Conservation (phyloP, 306 rosid genomes). For the Cyamopsis tetragonoloba region DNA sequence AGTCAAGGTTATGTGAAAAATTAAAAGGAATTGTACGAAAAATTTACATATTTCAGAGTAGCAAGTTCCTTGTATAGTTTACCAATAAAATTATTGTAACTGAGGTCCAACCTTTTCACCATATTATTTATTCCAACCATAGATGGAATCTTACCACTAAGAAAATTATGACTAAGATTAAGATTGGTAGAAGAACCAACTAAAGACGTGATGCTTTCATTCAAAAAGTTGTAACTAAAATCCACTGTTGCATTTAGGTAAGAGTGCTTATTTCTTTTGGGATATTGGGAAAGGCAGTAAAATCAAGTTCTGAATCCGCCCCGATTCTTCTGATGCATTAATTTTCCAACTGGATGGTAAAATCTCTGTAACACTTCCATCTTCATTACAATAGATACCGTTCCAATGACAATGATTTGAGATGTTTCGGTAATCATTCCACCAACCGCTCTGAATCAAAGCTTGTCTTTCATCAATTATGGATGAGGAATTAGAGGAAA, state of each 20-base stretch:
- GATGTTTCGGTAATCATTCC: neutral
- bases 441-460: neutral
- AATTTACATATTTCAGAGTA: neutral
- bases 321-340: neutral
- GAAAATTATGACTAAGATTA: neutral
- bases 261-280: neutral
- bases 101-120: neutral
- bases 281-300: neutral
- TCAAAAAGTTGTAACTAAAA: neutral
- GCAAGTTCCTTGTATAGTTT: neutral
- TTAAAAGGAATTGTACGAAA: neutral
- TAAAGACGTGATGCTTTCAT: neutral
- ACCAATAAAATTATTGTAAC: neutral
- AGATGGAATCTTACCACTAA: neutral
- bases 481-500: neutral
- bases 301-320: neutral
- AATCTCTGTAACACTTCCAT: neutral
- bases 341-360: fast-evolving
- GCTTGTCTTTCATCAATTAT: neutral
- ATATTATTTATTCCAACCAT: too few species aligned
- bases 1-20: neutral
- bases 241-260: neutral
- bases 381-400: neutral
- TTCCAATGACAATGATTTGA: neutral
- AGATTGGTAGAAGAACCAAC: neutral